Base-by-base conservation (phyloP, 371 early-diverging fungal genomes). In the Actinomortierella wolfii region DNA sequence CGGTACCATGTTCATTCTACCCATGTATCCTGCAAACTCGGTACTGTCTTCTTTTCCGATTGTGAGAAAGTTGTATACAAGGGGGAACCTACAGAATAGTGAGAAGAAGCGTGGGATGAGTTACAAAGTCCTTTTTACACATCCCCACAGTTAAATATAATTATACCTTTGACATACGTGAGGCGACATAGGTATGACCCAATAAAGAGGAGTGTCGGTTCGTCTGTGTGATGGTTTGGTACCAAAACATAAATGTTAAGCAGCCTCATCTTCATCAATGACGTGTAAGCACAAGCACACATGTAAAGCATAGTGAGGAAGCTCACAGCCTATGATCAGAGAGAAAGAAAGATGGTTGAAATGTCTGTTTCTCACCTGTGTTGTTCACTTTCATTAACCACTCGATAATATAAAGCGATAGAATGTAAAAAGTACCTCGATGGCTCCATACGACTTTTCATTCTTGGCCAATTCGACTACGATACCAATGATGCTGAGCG, bases 51-150 rank as follows among this genome's bases (percentile, higher is more conserved):
- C 74, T 26, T 66, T 73, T 24, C 82, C 79, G 20, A 95, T 81
- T 42, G 92, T 94, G 48, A 96, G 82, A 62, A 92, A 97, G 70
- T 97, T 97, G 80, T 97, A 97, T 63, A 95, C 94, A 51, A 97
- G 82, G 3, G 97, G 97, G 15, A 94, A 93, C 68, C 86, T 86
- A 66, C 23, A 28, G 15, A 29, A 43, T 23, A 56, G 11, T 24
- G 25, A 17, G 49, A 14, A 34, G 24, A 23, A 45, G 24, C 44
- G 21, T 21, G 9, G 3, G 15, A 39, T 14, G 9, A 20, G 25
- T 48, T 11, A 21, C 25, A 56, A 21, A 39, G 17, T n/a, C n/a
- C n/a, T n/a, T n/a, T n/a, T n/a, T n/a, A n/a, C n/a, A n/a, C n/a
- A n/a, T n/a, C n/a, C n/a, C n/a, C n/a, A n/a, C n/a, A n/a, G n/a